A percentile compares a stretch with the other conserved stretches of the same genome.
Evolutionary conservation across 805 yeast species (phyloP).

Genomic region (Ogataea henricii): DNA sequence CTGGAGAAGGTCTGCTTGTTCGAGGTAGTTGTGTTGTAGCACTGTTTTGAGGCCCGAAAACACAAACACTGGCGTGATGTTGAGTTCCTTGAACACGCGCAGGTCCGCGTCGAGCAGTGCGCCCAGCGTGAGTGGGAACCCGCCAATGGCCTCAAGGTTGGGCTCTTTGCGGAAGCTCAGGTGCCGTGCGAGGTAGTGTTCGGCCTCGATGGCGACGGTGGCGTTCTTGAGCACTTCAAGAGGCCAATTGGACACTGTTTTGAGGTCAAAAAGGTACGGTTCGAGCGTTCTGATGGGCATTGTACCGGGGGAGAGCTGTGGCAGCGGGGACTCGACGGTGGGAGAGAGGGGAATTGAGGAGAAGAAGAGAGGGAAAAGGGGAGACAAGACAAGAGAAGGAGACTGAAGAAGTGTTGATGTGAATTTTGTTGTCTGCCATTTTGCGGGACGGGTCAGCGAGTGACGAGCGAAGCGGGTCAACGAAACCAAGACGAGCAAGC

Average conservation of each 20-base stretch:
- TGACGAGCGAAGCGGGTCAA: not conserved
- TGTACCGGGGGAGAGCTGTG: not conserved
- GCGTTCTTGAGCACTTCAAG: constrained; percentile 66
- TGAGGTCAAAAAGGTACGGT: constrained; percentile 66
- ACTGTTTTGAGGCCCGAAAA: constrained; percentile 64
- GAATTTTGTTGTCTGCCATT: not conserved
- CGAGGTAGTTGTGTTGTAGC: constrained; percentile 30
- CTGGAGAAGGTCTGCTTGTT: constrained; percentile 31
- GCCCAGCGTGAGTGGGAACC: constrained; percentile 66
- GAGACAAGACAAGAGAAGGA: not conserved
- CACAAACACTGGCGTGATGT: constrained; percentile 78
- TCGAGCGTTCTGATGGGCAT: constrained; percentile 58
- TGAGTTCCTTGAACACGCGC: constrained; percentile 55
- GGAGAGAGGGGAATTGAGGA: not conserved
- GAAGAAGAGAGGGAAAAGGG: not conserved
- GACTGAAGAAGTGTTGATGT: not conserved
- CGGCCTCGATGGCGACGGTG: constrained; percentile 81
- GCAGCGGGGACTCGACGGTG: not conserved
- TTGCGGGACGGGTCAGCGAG: too few species aligned
- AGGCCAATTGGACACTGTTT: constrained; percentile 57
- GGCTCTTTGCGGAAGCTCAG: constrained; percentile 67
- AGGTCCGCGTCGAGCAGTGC: constrained; percentile 63
- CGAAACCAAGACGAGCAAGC: too few species aligned
- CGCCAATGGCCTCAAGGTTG: constrained; percentile 75
- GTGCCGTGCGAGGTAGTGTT: constrained; percentile 69